Evolutionary conservation across 768 basidiomycete species (phyloP).

Genomic region (Leucosporidium scottii): DNA sequence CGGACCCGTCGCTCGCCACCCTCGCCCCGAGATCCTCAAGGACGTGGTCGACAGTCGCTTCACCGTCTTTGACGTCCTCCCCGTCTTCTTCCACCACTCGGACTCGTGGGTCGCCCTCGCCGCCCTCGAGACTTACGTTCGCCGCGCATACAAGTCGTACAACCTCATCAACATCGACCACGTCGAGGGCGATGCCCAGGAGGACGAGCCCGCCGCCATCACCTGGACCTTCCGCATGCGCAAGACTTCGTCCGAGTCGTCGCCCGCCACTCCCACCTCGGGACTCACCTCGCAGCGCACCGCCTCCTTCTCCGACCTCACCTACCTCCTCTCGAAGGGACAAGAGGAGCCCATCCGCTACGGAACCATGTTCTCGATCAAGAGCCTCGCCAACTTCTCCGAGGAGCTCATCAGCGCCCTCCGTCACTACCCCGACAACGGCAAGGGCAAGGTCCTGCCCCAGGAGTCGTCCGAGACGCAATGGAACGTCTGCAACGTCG

Average conservation of each 20-base stretch:
- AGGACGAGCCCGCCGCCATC: constrained; percentile 65
- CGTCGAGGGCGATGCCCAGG: constrained; percentile 78
- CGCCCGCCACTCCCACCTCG: constrained; percentile 65
- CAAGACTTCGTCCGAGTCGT: constrained; percentile 62
- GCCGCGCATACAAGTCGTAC: constrained; percentile 93
- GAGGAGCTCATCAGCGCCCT: constrained; percentile 31
- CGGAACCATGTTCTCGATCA: constrained; percentile 85
- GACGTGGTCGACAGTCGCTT: constrained; percentile 95
- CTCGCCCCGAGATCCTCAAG: constrained; percentile 75
- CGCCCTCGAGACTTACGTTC: constrained; percentile 89
- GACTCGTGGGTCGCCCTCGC: constrained; percentile 82
- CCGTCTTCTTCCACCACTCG: constrained; percentile 82
- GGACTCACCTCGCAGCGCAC: constrained; percentile 50
- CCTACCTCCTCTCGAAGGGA: constrained; percentile 77
- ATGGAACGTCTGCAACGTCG: constrained; percentile 90
- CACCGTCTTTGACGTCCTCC: constrained; percentile 93
- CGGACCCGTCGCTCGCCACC: constrained; percentile 57
- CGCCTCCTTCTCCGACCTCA: constrained; percentile 90
- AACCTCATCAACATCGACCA: constrained; percentile 80
- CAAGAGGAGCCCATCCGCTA: constrained; percentile 82
- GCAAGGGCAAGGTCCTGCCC: constrained; percentile 50
- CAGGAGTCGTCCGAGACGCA: constrained; percentile 49
- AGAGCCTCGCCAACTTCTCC: constrained; percentile 46
- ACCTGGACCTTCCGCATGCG: constrained; percentile 96
- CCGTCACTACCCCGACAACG: constrained; percentile 65